Percentiles rank a stretch among this genome's conserved stretches.
Evolutionary conservation across 441 rosid genomes (phyloP).

Genomic region (Arabidopsis lyrata): DNA sequence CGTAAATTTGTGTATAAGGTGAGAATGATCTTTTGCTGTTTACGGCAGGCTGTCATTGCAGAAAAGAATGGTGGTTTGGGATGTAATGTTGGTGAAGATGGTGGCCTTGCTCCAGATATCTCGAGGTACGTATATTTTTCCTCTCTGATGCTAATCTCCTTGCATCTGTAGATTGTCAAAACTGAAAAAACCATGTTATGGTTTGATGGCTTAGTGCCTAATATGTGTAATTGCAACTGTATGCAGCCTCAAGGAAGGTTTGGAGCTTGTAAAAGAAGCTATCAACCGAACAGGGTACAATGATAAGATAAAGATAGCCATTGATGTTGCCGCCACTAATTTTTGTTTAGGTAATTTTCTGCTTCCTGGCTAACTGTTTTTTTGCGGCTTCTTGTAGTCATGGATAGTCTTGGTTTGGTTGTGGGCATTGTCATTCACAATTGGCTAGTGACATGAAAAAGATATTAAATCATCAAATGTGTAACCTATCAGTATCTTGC

Average conservation of each 20-base stretch:
- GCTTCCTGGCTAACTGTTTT: constrained; percentile 38
- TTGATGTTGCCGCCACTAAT: constrained; percentile 85
- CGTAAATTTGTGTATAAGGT: constrained; percentile 7
- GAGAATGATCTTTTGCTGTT: constrained; percentile 39
- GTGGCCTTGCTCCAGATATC: constrained; percentile 95
- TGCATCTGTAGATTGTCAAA: constrained; percentile 10
- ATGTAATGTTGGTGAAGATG: constrained; percentile 94
- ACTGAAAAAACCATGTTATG: constrained; percentile 14
- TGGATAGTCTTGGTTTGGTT: constrained; percentile 28
- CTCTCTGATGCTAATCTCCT: constrained; percentile 34
- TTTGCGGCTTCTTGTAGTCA: not conserved
- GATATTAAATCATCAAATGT: constrained; percentile 17
- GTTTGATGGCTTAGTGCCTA: constrained; percentile 21
- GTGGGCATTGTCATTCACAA: constrained; percentile 21
- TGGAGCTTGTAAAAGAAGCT: constrained; percentile 95
- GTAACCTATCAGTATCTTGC: constrained; percentile 1
- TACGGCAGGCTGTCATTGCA: constrained; percentile 82
- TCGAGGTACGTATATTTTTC: constrained; percentile 63
- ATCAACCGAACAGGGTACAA: constrained; percentile 84
- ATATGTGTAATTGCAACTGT: constrained; percentile 21
- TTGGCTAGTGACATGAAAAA: constrained; percentile 21
- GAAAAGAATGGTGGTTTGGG: constrained; percentile 82
- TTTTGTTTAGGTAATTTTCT: constrained; percentile 80
- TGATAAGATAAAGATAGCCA: constrained; percentile 88
- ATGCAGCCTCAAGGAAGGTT: constrained; percentile 87